Conservation (phyloP, 2,329 filamentous ascomycete genomes). For the Dactylellina leptospora region DNA sequence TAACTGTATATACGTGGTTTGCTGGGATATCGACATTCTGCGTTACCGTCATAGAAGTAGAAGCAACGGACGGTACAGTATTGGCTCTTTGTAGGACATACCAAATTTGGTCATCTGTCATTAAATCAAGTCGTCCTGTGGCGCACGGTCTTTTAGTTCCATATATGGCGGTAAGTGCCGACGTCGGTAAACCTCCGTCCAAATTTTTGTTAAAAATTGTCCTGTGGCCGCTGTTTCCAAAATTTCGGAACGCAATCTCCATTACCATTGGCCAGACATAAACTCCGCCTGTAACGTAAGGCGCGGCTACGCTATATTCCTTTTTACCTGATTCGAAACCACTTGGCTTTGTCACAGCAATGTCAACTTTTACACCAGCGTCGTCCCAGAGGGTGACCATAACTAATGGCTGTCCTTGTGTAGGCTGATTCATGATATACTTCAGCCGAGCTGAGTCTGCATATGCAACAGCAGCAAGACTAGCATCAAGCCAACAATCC, state of each 20-base stretch:
- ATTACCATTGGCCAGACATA: not conserved
- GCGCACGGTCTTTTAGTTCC: not conserved
- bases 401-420: not conserved
- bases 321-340: not conserved
- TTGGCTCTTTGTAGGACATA: not conserved
- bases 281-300: not conserved
- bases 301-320: not conserved
- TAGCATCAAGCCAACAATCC: not conserved
- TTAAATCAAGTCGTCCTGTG: not conserved
- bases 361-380: not conserved
- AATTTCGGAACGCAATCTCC: not conserved
- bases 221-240: not conserved
- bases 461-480: not conserved
- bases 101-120: slow-evolving; percentile 5
- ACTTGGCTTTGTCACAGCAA: slow-evolving; percentile 1
- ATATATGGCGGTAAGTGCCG: slow-evolving; percentile 1
- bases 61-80: slow-evolving; percentile 2
- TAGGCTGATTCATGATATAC: slow-evolving; percentile 1
- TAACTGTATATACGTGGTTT: not conserved
- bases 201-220: slow-evolving; percentile 1
- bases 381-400: not conserved
- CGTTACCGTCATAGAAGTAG: not conserved
- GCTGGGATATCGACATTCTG: not conserved
- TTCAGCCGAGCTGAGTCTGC: slow-evolving; percentile 1
- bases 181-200: not conserved